Conservation (phyloP, 2,329 filamentous ascomycete genomes). For the Fusarium sp. region DNA sequence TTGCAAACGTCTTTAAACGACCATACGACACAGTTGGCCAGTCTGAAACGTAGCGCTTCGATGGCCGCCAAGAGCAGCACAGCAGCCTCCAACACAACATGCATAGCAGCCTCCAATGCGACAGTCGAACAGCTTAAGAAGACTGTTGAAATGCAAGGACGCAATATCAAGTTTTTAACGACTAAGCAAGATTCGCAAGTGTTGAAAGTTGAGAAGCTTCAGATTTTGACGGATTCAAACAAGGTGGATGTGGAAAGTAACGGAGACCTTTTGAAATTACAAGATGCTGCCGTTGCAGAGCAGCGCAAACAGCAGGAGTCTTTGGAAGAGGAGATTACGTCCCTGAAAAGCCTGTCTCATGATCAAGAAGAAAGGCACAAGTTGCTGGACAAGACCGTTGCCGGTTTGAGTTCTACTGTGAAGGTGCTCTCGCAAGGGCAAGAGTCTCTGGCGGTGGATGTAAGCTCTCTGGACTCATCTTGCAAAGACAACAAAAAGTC, state of each 20-base stretch:
- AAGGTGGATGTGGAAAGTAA: neutral
- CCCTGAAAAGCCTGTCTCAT: slow-evolving; percentile 9
- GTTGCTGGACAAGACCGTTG: slow-evolving; percentile 5
- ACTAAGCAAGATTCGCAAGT: slow-evolving; percentile 4
- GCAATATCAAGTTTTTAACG: slow-evolving; percentile 12
- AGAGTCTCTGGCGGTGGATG: slow-evolving; percentile 8
- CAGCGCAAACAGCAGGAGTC: slow-evolving; percentile 23
- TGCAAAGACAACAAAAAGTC: neutral
- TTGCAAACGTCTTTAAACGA: slow-evolving; percentile 4
- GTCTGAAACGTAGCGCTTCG: neutral
- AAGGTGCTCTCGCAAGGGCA: slow-evolving; percentile 4
- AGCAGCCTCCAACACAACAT: neutral
- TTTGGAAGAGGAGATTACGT: slow-evolving; percentile 3
- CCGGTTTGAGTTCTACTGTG: slow-evolving; percentile 7
- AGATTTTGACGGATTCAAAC: neutral
- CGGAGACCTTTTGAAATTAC: slow-evolving; percentile 7
- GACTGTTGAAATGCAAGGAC: slow-evolving; percentile 19
- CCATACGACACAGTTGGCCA: slow-evolving; percentile 10
- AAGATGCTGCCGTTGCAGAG: slow-evolving; percentile 11
- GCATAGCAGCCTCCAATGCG: neutral
- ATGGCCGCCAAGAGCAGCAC: neutral
- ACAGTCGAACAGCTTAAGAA: neutral
- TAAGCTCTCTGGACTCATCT: slow-evolving; percentile 10
- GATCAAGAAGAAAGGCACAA: slow-evolving; percentile 15
- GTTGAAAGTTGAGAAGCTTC: slow-evolving; percentile 9